A percentile compares a stretch with the other conserved stretches of the same genome.
phyloP scores from a whole-genome alignment of 2,329 filamentous ascomycete genomes.

The Talaromyces islandicus region DNA sequence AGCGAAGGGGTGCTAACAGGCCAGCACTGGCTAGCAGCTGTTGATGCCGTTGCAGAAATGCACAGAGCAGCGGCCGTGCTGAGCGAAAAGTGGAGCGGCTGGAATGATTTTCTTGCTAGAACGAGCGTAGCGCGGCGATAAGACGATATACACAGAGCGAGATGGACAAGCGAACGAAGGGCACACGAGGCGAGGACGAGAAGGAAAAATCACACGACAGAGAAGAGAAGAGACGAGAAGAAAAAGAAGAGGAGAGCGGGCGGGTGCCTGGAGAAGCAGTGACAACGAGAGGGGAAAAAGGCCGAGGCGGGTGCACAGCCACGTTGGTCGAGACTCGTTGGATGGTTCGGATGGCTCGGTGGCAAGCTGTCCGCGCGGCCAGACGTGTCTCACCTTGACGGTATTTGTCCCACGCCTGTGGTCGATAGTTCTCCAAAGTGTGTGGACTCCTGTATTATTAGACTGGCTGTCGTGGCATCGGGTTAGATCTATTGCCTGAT shows the following conservation, averaged over 20 bases:
- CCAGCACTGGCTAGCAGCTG: background rate
- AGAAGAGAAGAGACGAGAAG: background rate
- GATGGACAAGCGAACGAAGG: background rate
- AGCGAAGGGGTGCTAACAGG: background rate
- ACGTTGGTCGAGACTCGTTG: background rate
- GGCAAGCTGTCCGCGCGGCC: background rate
- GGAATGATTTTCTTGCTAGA: background rate
- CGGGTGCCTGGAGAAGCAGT: background rate
- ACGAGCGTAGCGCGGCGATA: background rate
- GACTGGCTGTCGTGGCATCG: no score
- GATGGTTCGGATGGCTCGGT: background rate
- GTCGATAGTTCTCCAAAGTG: no score
- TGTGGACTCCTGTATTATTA: no score
- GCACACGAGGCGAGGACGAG: background rate
- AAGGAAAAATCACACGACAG: background rate
- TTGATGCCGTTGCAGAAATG: background rate
- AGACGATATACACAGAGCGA: background rate
- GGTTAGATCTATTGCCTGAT: background rate
- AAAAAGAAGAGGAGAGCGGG: background rate
- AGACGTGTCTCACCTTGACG: background rate
- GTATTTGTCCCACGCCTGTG: no score
- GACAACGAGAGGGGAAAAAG: background rate
- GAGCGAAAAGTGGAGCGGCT: background rate
- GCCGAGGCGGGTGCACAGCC: background rate
- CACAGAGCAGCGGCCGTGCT: background rate